phyloP scores from a whole-genome alignment of 2,329 filamentous ascomycete species.

The Tolypocladium ophioglossoides region DNA sequence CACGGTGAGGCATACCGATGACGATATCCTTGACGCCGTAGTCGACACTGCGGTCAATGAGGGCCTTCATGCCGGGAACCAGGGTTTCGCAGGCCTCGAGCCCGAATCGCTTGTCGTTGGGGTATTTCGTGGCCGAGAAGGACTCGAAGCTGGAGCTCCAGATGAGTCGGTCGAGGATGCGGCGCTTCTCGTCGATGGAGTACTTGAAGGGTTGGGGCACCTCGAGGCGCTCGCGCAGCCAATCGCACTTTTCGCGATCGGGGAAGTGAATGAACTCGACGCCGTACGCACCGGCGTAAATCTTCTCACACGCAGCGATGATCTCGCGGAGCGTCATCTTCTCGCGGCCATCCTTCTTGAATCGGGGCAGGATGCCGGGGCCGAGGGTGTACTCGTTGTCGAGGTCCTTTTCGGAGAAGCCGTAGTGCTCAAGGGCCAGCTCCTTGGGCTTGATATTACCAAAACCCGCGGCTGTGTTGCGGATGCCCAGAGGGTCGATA shows the following conservation, averaged over 20 bases:
- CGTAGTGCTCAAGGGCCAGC: slow-evolving; percentile 84
- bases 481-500: slow-evolving; percentile 91
- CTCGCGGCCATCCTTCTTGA: slow-evolving; percentile 76
- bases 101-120: slow-evolving; percentile 99
- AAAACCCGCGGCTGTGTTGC: slow-evolving; percentile 63
- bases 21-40: slow-evolving; percentile 98
- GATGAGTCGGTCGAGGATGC: slow-evolving; percentile 93
- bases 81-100: slow-evolving; percentile 94
- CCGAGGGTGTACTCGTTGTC: slow-evolving; percentile 87
- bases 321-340: slow-evolving; percentile 98
- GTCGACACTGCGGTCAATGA: slow-evolving; percentile 96
- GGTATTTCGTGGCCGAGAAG: slow-evolving; percentile 94
- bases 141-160: slow-evolving; percentile 97
- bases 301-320: slow-evolving; percentile 80
- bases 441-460: slow-evolving; percentile 86
- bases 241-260: slow-evolving; percentile 94
- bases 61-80: slow-evolving; percentile 97
- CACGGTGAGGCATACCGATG: slow-evolving; percentile 98
- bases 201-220: slow-evolving; percentile 94
- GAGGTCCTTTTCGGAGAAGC: slow-evolving; percentile 89
- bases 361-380: slow-evolving; percentile 88
- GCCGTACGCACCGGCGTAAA: slow-evolving; percentile 96
- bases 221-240: slow-evolving; percentile 91
- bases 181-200: slow-evolving; percentile 94
- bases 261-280: slow-evolving; percentile 99